Base-by-base conservation (phyloP, 306 rosid species). In the Medicago arabica region DNA sequence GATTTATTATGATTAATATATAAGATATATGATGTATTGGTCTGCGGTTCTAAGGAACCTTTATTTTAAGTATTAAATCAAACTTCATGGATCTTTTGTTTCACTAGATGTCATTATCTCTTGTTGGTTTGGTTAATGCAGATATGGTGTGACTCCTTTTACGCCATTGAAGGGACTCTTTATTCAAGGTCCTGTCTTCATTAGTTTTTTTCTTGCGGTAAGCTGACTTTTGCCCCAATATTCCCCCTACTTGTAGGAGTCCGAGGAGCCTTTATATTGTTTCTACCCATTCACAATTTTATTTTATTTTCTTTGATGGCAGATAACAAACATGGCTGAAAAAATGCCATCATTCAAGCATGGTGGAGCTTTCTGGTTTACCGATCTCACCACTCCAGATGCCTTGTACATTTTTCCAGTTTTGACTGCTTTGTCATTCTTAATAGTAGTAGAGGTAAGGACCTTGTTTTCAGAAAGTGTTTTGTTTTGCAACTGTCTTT, bases 161-260 rank as follows among this genome's bases (percentile, higher is more conserved):
- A 90, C 96, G 23, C 97, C 97, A 62, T 41, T 94, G 80, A 94
- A 86, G 79, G 99, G 97, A 63, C 76, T 90, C 64, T 83, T 95
- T 41, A 83, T 95, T 40, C 90, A 86, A 82, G 97, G 90, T 41
- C 96, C 97, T 71, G 47, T 95, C 67, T 95, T 95, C 78, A 15
- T 95, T 84, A 87, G 97, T 74, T 92, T 95, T 85, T 92, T 92
- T 82, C 88, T 92, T 47, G 99, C 97, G 17, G 99, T 95, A 89
- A 92, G 86, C 67, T 78, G 75, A 66, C 13, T 68, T 68, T 77
- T 49, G 23, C 73, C 79, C 78, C 72, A 60, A 63, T 54, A 61
- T 69, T 34, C 51, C 75, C 62, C 41, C 74, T 51, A 34, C 11
- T 43, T 74, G 74, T 57, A 65, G 72, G 49, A 43, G 54, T 78